Conservation (phyloP, 306 rosid species). For the Quercus alba region DNA sequence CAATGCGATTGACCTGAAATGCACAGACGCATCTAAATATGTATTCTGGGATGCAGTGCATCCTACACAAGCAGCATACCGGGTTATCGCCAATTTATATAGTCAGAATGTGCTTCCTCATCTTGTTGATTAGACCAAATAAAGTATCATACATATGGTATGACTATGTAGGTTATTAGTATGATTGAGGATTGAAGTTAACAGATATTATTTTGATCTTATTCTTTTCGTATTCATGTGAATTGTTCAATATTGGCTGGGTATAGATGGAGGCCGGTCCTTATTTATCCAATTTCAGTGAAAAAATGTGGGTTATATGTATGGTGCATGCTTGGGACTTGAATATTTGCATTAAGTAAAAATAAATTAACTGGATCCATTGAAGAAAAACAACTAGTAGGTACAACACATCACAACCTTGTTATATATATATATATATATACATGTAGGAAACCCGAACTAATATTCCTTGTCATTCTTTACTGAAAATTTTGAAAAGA, state of each 20-base stretch:
- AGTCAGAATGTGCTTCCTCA: constrained; percentile 6
- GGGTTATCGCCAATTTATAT: constrained; percentile 3
- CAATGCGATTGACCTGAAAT: constrained; percentile 17
- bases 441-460: background rate
- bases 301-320: too few species aligned
- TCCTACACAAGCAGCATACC: constrained; percentile 31
- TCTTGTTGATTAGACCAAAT: constrained; percentile 10
- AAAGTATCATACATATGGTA: too few species aligned
- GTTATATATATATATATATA: background rate
- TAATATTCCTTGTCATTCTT: background rate
- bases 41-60: constrained; percentile 50
- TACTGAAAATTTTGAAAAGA: background rate
- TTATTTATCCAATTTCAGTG: too few species aligned
- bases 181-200: constrained; percentile 37
- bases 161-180: constrained; percentile 34
- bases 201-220: too few species aligned
- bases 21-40: constrained; percentile 35
- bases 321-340: too few species aligned
- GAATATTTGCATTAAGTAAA: too few species aligned
- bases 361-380: background rate
- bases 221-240: too few species aligned
- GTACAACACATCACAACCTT: background rate
- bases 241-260: too few species aligned
- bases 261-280: too few species aligned
- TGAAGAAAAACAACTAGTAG: background rate